Evolutionary conservation across 371 early-diverging fungal species (phyloP), one percentile per base, ranked within the genome.

Genomic region (Umbelopsis sp.): DNA sequence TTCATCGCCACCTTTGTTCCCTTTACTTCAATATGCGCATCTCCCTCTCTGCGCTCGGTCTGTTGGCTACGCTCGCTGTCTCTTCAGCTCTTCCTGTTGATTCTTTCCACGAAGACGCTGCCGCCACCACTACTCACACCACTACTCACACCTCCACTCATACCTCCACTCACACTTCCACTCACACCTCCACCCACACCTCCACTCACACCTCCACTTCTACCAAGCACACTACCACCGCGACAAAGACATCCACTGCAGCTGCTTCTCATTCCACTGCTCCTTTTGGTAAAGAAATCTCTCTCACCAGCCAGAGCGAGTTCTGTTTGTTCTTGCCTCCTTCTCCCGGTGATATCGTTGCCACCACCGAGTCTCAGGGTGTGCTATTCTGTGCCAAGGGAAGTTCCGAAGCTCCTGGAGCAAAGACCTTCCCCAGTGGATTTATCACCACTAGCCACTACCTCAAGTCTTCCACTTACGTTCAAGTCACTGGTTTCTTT

Each of bases 401-500:
- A 0, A 70, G 72, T n/a, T 46, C 66, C 0, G 14, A 65, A 12
- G 68, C 69, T 3, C 73, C 77, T 0, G 75, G 70, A 10, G 75
- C 74, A 14, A 63, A 67, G 44, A 35, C 69, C 9, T 75, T 83
- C 46, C 83, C 82, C 16, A 44, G 45, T 57, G 78, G 77, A 3
- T 86, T 84, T 65, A 79, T 87, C 65, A 85, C 79, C 29, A 74
- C 78, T 1, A 76, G 80, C 29, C 86, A 86, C 69, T 87, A 72
- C 65, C 75, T 73, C 22, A 74, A 80, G 18, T 73, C 78, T 16
- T 64, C 53, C 8, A 68, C 41, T 16, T 87, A 86, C 71, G 75
- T 78, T 32, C 88, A 87, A 73, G 70, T 87, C 24, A 83, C 88
- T 63, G 87, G 87, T 9, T 85, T 79, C 67, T 76, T 87, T 69